phyloP scores from a whole-genome alignment of 2,329 filamentous ascomycete species.

The Venturia effusa region DNA sequence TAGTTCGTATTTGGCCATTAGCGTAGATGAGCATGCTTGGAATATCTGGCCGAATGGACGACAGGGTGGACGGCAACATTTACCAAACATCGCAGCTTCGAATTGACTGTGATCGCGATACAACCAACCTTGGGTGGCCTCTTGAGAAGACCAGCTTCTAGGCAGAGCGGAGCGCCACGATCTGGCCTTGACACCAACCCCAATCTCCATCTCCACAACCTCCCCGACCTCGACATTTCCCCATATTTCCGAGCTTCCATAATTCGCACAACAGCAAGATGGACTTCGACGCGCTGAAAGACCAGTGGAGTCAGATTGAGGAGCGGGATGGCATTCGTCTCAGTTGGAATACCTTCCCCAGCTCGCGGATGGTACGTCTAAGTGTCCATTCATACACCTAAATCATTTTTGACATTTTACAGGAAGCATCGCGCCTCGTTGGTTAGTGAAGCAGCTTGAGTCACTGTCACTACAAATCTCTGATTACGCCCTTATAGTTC shows the following conservation, averaged over 20 bases:
- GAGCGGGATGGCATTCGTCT: slow-evolving; percentile 91
- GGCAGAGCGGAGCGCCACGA: not conserved
- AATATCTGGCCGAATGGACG: slow-evolving; percentile 3
- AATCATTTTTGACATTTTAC: slow-evolving; percentile 14
- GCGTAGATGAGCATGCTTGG: not conserved
- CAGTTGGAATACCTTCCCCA: slow-evolving; percentile 98
- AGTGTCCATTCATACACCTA: slow-evolving; percentile 10
- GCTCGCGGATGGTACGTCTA: slow-evolving; percentile 70
- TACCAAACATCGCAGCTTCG: not conserved
- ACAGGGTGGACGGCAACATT: not conserved
- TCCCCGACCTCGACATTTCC: slow-evolving; percentile 10
- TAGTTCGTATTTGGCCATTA: not conserved
- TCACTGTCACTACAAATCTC: slow-evolving; percentile 3
- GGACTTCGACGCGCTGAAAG: slow-evolving; percentile 90
- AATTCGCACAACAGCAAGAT: slow-evolving; percentile 38
- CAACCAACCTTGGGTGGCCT: not conserved
- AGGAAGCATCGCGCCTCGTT: slow-evolving; percentile 90
- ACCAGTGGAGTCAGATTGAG: slow-evolving; percentile 93
- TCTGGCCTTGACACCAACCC: not conserved
- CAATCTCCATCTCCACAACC: slow-evolving; percentile 11
- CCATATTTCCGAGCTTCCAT: slow-evolving; percentile 3
- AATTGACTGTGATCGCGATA: not conserved
- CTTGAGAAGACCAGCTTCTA: not conserved
- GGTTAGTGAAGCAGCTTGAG: slow-evolving; percentile 18
- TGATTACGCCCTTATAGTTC: slow-evolving; percentile 42